These are phyloP conservation scores for Huntiella savannae DNA, from an alignment of 2,329 filamentous ascomycete genomes.

Conservation along the genomic window DNA sequence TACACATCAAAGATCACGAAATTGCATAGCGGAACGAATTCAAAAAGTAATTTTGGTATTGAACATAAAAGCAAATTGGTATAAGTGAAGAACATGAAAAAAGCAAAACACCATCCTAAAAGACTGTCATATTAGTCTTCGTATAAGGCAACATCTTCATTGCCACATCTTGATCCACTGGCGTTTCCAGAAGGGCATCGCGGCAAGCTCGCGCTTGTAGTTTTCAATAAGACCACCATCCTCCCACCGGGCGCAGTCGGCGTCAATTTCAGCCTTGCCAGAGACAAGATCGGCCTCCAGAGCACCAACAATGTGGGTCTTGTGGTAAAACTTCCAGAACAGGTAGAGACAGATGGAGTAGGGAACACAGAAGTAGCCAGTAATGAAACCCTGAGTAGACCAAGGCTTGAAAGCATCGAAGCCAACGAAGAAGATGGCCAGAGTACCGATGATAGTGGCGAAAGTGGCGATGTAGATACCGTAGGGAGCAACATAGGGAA, in stretches of 20 bases:
- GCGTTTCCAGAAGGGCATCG: constrained; percentile 20
- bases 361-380: constrained; percentile 33
- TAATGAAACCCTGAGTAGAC: constrained; percentile 22
- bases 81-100: not conserved
- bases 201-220: constrained; percentile 19
- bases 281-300: constrained; percentile 41
- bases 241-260: constrained; percentile 27
- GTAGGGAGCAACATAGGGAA: constrained; percentile 31
- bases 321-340: constrained; percentile 46
- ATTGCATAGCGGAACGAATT: not conserved
- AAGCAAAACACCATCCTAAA: not conserved
- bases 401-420: constrained; percentile 36
- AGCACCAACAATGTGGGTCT: constrained; percentile 35
- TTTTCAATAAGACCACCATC: constrained; percentile 28
- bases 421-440: constrained; percentile 36
- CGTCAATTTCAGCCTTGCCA: constrained; percentile 47
- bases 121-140: no score
- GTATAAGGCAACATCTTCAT: not conserved
- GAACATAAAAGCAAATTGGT: not conserved
- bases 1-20: not conserved
- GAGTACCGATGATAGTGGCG: constrained; percentile 25
- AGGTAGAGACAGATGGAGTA: constrained; percentile 38
- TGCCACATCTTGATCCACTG: constrained; percentile 24
- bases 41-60: not conserved
- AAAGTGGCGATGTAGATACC: constrained; percentile 3